Evolutionary conservation across 164 flowering plant species (phyloP), one percentile per base, ranked within the genome.

Genomic region (Tetracentron sinense): DNA sequence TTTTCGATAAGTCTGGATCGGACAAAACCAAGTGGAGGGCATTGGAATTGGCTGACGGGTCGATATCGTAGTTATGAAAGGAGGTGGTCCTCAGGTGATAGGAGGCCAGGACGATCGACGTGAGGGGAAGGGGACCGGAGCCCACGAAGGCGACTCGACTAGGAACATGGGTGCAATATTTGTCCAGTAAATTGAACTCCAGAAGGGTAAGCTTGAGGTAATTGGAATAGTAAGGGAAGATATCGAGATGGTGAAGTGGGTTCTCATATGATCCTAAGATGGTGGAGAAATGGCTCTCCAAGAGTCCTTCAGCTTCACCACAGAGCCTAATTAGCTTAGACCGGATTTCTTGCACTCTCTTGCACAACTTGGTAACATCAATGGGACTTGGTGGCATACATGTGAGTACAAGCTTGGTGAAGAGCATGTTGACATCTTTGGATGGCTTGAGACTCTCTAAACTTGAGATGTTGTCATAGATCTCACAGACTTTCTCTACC

Each of bases 91-190:
- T 69, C 52, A 94, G 80, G 75, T 94, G 97, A 29, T 66, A 33
- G 0, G 80, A 55, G 51, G 99, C 99, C 48, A 94, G 67, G 29
- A 86, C 88, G 28, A 94, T 86, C 7, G 99, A 85, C 12, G 96
- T 85, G 2, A 91, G 89, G 0, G 97, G 99, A 7, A 91, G 83
- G 5, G 97, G 97, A 14, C 99, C 99, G 1, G 99, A 92, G 6
- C 97, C 99, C 29, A 95, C 65, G 47, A 95, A 95, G 63, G 99
- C 96, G 27, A 94, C 62, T 10, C 69, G 77, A 47, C 7, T 70
- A 8, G 96, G 97, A 53, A 47, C 58, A 20, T 68, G 62, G 21
- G 73, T 17, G 69, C 38, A 61, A 69, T 89, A 79, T 6, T 80
- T 69, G 65, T 23, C 54, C 0, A 94, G 79, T 44, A 89, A 71